A percentile compares a stretch with the other conserved stretches of the same genome.
phyloP scores from a whole-genome alignment of 768 basidiomycete genomes.

The Suillus hirtellus region DNA sequence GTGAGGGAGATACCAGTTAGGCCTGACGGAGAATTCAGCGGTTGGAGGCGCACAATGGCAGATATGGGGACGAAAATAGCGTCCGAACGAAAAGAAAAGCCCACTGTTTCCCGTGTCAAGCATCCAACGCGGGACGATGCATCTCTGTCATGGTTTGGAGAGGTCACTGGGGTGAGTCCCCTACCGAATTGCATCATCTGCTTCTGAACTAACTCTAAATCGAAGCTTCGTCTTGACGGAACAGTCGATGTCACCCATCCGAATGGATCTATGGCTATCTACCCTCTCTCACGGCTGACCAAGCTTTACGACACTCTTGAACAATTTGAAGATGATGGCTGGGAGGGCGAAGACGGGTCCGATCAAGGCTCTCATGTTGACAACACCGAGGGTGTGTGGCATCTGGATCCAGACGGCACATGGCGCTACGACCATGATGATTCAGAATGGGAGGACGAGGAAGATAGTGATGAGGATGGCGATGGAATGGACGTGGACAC shows the following conservation, averaged over 20 bases:
- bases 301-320: constrained; percentile 81
- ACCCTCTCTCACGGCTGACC: constrained; percentile 69
- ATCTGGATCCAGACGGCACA: constrained; percentile 41
- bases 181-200: constrained; percentile 11
- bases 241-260: constrained; percentile 73
- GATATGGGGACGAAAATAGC: constrained; percentile 65
- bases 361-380: constrained; percentile 41
- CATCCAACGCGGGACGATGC: constrained; percentile 41
- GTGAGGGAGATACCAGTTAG: constrained; percentile 59
- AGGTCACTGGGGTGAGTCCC: constrained; percentile 68
- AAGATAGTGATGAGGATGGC: constrained; percentile 32
- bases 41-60: constrained; percentile 74
- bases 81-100: constrained; percentile 40
- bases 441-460: constrained; percentile 25
- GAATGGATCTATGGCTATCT: constrained; percentile 45
- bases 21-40: constrained; percentile 52
- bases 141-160: constrained; percentile 77
- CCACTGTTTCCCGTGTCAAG: constrained; percentile 43
- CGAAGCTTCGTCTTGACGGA: constrained; percentile 73
- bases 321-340: constrained; percentile 70
- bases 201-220: constrained; percentile 13
- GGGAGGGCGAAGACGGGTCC: constrained; percentile 46
- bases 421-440: constrained; percentile 37
- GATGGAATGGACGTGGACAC: constrained; percentile 38
- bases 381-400: constrained; percentile 42